Evolutionary conservation across 768 basidiomycete species (phyloP).

Genomic region (Boletus vinaceobasis): DNA sequence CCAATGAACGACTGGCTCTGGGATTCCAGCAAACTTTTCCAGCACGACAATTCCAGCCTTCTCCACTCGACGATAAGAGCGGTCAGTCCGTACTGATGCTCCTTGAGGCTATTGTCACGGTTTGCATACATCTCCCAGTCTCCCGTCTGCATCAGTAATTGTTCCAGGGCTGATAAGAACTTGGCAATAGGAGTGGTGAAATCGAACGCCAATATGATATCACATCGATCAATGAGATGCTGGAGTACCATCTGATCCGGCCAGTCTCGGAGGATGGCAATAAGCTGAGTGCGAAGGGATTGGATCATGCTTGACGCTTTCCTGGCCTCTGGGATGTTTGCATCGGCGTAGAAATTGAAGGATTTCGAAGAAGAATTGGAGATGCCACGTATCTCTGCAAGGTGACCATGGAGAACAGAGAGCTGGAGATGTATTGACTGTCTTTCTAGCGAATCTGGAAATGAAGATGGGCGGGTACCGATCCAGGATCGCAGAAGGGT

Average conservation of each 20-base stretch:
- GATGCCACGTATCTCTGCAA: constrained; percentile 30
- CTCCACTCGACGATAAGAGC: constrained; percentile 86
- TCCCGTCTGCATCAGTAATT: constrained; percentile 78
- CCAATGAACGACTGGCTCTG: constrained; percentile 50
- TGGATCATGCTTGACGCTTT: constrained; percentile 54
- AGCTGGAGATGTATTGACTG: constrained; percentile 52
- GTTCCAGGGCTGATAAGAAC: constrained; percentile 78
- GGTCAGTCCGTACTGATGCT: constrained; percentile 62
- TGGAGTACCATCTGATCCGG: constrained; percentile 98
- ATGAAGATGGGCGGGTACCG: constrained; percentile 23
- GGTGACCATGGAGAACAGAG: constrained; percentile 42
- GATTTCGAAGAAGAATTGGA: constrained; percentile 19
- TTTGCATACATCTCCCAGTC: constrained; percentile 99
- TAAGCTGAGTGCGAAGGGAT: constrained; percentile 51
- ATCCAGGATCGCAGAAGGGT: constrained; percentile 35
- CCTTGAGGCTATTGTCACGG: constrained; percentile 75
- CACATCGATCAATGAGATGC: constrained; percentile 71
- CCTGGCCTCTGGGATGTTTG: constrained; percentile 68
- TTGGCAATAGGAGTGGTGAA: constrained; percentile 76
- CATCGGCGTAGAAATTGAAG: constrained; percentile 78
- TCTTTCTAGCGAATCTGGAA: constrained; percentile 47
- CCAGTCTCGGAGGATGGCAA: constrained; percentile 70
- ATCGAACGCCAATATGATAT: constrained; percentile 56
- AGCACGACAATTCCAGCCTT: constrained; percentile 82
- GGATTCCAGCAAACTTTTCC: constrained; percentile 75